Evolutionary conservation across 768 basidiomycete genomes (phyloP), one percentile per base, ranked within the genome.

Genomic region (Ramaria rubella): DNA sequence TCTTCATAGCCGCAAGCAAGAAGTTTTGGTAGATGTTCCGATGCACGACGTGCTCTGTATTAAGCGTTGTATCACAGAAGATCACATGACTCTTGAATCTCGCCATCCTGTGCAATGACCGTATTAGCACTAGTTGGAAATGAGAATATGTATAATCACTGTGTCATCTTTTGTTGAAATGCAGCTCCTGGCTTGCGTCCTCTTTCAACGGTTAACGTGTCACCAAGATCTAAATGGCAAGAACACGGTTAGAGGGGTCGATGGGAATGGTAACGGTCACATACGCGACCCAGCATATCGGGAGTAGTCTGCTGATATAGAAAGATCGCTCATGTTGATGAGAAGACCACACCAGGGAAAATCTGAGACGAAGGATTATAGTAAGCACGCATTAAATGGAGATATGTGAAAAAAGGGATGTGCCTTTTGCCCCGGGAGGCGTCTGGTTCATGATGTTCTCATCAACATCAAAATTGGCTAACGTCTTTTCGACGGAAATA

Each of bases 281-380:
- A 59, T 64, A 88, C 91, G 80, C 5, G 71, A 78, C 24, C 74
- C 74, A 52, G 76, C 69, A 64, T 84, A 89, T 59, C 92, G 80
- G 2, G 78, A 72, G 65, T 91, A 90, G 66, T 97, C 94, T 1
- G 79, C 82, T 9, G 84, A 78, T 24, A 98, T 76, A 9, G 91
- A 89, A 31, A 99, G 75, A 61, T 85, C 80, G 21, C 67, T 70
- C 75, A 83, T 88, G 64, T 93, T 71, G 62, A 99, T 87, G 52
- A 84, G 65, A 60, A 86, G 79, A 2, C 94, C 96, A 72, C 96
- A 99, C 88, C 94, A 99, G 1, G 92, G 87, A 67, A 99, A 98
- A 40, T 73, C 93, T 94, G 60, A 15, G 21, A 21, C 6, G 3
- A 17, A 27, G 17, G 15, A 2, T n/a, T n/a, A n/a, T 6, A 31